Base-by-base conservation (phyloP, 306 rosid species). In the Alnus glutinosa region DNA sequence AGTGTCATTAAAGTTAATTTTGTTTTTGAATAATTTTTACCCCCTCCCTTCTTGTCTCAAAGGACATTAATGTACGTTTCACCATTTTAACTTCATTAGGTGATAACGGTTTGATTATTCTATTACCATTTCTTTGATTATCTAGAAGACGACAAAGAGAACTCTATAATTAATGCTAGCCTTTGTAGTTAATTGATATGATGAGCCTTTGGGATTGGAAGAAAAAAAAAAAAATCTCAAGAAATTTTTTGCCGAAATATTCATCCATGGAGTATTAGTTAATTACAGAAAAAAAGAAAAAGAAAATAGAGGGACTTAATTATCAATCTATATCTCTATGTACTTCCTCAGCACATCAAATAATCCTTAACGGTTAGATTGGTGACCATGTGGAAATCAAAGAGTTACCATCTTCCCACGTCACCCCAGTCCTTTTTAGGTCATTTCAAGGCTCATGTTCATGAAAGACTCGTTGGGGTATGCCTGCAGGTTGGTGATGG, bases 1-100 rank as follows among this genome's bases (percentile, higher is more conserved):
- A 77, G 85, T 77, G 52, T 7, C 82, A 82, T 34, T 74, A 74
- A 73, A 82, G 85, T 23, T 23, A 23, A 30, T 64, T 15, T 15
- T 18, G 0, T 70, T 16, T 28, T 14, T 18, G 28, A 23, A 23
- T 23, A 23, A 23, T 3, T 64, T 39, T 11, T 2, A 50, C n/a
- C 9, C 9, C 42, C 16, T 64, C 18, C 12, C 9, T 36, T 16
- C 47, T 52, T 19, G 52, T 42, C 68, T 15, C 70, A 7, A 36
- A 34, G 7, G 70, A 34, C 30, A 8, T 42, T 42, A 71, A 71
- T 54, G 13, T 23, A 23, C 28, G 28, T 28, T 14, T 30, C 18
- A 44, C 5, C 34, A 19, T 6, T 12, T 23, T 34, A 12, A 11
- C 19, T 9, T 4, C 61, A 34, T 14, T 15, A 36, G 4, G 14